A percentile compares a stretch with the other conserved stretches of the same genome.
Evolutionary conservation across 2,329 filamentous ascomycete species (phyloP).

Genomic region (Ampelomyces quisqualis): DNA sequence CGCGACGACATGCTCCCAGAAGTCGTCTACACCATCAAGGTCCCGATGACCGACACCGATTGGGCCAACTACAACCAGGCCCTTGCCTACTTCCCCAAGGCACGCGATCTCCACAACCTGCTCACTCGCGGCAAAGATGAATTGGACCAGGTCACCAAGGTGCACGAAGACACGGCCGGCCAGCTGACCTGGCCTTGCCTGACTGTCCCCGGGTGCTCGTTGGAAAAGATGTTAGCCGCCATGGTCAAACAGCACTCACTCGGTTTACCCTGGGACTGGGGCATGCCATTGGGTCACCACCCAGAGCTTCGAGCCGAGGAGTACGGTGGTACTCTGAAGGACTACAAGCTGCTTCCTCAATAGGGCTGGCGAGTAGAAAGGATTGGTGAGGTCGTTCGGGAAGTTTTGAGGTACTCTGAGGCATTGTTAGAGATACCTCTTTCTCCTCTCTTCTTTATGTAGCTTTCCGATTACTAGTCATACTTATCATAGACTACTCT

Average conservation of each 20-base stretch:
- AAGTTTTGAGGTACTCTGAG: too few species aligned
- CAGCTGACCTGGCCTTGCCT: not conserved
- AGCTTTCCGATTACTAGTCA: too few species aligned
- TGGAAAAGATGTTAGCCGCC: not conserved
- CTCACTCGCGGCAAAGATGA: constrained; percentile 4
- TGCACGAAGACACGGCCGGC: not conserved
- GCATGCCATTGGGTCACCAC: too few species aligned
- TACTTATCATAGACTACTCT: too few species aligned
- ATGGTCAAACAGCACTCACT: not conserved
- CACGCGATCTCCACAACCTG: constrained; percentile 10
- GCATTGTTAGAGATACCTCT: too few species aligned
- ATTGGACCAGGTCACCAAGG: constrained; percentile 12
- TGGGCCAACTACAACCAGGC: constrained; percentile 13
- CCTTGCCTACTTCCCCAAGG: constrained; percentile 9
- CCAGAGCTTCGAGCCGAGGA: too few species aligned
- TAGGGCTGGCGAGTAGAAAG: too few species aligned
- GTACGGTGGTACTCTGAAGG: too few species aligned
- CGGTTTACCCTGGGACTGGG: not conserved
- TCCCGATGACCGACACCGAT: constrained; percentile 15
- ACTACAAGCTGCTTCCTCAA: too few species aligned
- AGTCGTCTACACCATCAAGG: constrained; percentile 13
- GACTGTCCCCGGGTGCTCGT: not conserved
- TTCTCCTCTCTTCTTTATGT: too few species aligned
- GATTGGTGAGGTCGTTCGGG: too few species aligned
- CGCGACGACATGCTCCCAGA: constrained; percentile 11